phyloP scores from a whole-genome alignment of 208 protist genomes.

The Strigomonas galati region DNA sequence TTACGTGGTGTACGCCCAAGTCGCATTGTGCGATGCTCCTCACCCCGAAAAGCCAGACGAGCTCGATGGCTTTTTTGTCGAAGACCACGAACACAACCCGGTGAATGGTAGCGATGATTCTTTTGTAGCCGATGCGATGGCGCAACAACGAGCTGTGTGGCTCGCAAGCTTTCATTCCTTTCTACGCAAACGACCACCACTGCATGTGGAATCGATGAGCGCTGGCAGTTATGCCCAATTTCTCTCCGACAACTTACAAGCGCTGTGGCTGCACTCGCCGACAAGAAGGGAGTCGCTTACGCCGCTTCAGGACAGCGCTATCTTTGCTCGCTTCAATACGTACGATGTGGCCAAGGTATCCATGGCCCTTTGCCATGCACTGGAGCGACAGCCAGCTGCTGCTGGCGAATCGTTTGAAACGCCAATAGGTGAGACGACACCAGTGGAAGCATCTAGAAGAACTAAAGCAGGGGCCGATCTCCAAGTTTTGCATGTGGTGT shows the following conservation, averaged over 20 bases:
- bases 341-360: constrained; percentile 18
- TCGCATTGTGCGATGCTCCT: neutral
- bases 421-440: no score
- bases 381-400: neutral
- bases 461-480: no score
- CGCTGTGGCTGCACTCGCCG: neutral
- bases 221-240: constrained; percentile 11
- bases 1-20: constrained; percentile 2
- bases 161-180: neutral
- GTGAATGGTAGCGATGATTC: no score
- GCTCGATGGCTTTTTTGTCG: neutral
- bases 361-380: neutral
- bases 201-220: neutral
- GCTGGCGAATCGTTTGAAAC: constrained; percentile 10
- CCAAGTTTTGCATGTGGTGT: neutral
- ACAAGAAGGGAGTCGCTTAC: neutral
- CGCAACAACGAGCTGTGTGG: neutral
- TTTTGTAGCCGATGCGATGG: no score
- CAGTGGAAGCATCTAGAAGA: no score
- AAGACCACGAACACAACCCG: no score
- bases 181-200: neutral
- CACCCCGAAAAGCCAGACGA: neutral
- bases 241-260: neutral
- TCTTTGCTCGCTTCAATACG: constrained; percentile 7
- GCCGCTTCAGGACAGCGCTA: neutral